These are phyloP conservation scores for Beauveria pseudobassiana DNA, from an alignment of 2,329 filamentous ascomycete genomes.

Conservation along the genomic window DNA sequence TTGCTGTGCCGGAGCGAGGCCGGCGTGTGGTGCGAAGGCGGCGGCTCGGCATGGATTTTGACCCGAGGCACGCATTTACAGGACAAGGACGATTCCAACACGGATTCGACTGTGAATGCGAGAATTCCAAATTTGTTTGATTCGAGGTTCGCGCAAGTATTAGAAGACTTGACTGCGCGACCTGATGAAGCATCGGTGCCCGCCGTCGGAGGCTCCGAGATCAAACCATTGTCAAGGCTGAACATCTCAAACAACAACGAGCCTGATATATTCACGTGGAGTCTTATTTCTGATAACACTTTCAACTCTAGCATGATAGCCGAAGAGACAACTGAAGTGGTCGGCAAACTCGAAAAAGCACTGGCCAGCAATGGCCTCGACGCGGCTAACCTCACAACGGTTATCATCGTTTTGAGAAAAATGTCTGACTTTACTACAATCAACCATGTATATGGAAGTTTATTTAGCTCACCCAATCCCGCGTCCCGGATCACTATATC, in stretches of 20 bases:
- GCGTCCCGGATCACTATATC: constrained; percentile 80
- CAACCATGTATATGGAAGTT: constrained; percentile 66
- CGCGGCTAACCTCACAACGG: constrained; percentile 40
- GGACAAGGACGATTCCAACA: constrained; percentile 24
- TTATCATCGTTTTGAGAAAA: constrained; percentile 62
- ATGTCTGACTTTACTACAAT: constrained; percentile 74
- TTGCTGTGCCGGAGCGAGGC: constrained; percentile 52
- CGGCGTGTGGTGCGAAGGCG: constrained; percentile 55
- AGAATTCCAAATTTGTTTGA: constrained; percentile 63
- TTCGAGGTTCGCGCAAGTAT: constrained; percentile 41
- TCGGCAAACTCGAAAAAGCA: constrained; percentile 35
- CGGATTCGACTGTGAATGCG: constrained; percentile 5
- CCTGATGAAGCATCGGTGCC: background rate
- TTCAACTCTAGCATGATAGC: constrained; percentile 28
- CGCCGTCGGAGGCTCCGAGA: background rate
- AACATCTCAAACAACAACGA: too few species aligned
- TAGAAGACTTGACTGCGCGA: constrained; percentile 24
- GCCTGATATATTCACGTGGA: constrained; percentile 22
- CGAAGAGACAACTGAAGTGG: constrained; percentile 40
- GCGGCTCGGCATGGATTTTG: constrained; percentile 67
- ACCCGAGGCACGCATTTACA: constrained; percentile 50
- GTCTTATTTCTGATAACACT: constrained; percentile 25
- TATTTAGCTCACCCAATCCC: constrained; percentile 74
- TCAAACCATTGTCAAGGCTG: background rate
- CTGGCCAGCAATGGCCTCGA: constrained; percentile 27